phyloP scores from a whole-genome alignment of 371 early-diverging fungal genomes.

The Apophysomyces ossiformis region DNA sequence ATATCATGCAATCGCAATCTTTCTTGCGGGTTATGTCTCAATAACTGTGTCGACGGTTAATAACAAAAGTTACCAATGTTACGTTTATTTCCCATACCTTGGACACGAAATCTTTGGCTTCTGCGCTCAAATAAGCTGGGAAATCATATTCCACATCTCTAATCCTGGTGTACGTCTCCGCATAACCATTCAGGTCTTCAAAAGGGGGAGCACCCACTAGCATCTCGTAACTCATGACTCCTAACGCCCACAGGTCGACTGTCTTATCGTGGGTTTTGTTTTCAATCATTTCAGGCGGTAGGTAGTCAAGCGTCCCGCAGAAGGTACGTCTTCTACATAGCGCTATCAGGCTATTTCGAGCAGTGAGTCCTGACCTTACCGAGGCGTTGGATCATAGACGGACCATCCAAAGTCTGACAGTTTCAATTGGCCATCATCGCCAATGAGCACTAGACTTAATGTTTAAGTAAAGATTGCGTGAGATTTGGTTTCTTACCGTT shows the following conservation, averaged over 20 bases:
- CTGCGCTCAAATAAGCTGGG: conserved; percentile 76
- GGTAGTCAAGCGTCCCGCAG: conserved; percentile 98
- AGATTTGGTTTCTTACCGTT: conserved; percentile 47
- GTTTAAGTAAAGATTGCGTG: background rate
- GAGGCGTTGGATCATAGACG: conserved; percentile 88
- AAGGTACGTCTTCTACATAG: conserved; percentile 75
- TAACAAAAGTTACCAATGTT: background rate
- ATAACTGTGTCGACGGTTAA: conserved; percentile 8
- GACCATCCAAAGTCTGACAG: conserved; percentile 99
- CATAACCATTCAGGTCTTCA: conserved; percentile 69
- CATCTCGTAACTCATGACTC: conserved; percentile 95
- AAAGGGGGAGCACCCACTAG: conserved; percentile 95
- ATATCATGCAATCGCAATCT: conserved; percentile 9
- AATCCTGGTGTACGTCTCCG: conserved; percentile 83
- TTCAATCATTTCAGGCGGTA: conserved; percentile 95
- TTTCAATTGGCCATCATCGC: conserved; percentile 85
- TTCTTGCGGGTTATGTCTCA: conserved; percentile 16
- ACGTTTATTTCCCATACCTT: conserved; percentile 44
- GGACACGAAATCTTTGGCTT: conserved; percentile 85
- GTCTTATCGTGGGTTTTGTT: conserved; percentile 75
- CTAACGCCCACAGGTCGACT: conserved; percentile 94
- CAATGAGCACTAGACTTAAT: conserved; percentile 57
- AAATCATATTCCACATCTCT: conserved; percentile 78
- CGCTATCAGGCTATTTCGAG: background rate
- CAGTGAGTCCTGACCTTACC: conserved; percentile 42